These are phyloP conservation scores for Asclepias syriaca DNA, from an alignment of 257 asterid genomes.

Conservation along the genomic window DNA sequence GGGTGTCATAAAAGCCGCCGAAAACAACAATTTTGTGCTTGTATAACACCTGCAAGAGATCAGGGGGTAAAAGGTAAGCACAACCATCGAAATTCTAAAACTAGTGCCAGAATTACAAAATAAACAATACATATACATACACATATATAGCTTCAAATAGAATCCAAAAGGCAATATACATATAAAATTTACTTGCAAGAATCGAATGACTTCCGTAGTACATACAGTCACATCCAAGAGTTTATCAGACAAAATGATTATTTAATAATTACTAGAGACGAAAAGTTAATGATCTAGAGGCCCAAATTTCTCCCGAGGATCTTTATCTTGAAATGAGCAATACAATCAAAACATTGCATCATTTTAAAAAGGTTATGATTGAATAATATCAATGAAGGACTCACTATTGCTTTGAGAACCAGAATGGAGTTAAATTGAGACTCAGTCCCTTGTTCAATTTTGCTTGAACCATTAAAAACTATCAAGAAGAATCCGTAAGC, in stretches of 20 bases:
- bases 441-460: too few species aligned
- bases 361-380: neutral
- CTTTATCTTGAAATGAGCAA: neutral
- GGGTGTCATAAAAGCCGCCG: constrained; percentile 99
- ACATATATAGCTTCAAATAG: neutral
- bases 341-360: neutral
- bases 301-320: neutral
- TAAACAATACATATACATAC: neutral
- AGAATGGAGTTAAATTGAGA: too few species aligned
- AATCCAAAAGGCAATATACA: neutral
- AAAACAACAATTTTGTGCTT: constrained; percentile 92
- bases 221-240: neutral
- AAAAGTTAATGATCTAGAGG: neutral
- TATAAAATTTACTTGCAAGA: neutral
- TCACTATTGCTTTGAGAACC: too few species aligned
- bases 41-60: constrained; percentile 63
- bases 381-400: neutral
- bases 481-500: too few species aligned
- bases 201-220: neutral
- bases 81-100: neutral
- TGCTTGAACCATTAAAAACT: too few species aligned
- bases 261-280: neutral
- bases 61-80: constrained; percentile 23
- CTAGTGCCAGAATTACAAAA: neutral
- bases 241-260: neutral